Evolutionary conservation across 768 basidiomycete species (phyloP).

Genomic region (Favolaschia claudopus): DNA sequence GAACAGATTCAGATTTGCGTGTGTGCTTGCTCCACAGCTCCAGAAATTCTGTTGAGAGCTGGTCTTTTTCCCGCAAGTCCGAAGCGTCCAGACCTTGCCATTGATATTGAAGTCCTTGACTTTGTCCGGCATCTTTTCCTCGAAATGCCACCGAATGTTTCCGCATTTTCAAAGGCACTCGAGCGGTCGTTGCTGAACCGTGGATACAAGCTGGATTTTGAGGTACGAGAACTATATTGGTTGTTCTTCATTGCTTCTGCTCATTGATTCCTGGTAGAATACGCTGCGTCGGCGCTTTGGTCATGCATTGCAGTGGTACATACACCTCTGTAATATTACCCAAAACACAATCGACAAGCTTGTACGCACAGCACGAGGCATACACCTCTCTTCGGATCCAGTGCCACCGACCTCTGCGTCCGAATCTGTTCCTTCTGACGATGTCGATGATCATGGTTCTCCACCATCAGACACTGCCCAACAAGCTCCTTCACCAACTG

Average conservation of each 20-base stretch:
- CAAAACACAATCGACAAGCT: neutral
- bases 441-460: no score
- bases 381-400: neutral
- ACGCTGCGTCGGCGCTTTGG: conserved; percentile 31
- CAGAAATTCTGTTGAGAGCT: no score
- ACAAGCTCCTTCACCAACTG: no score
- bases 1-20: no score
- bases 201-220: neutral
- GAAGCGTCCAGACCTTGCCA: no score
- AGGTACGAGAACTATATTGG: neutral
- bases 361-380: neutral
- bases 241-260: neutral
- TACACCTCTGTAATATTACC: neutral
- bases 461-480: no score
- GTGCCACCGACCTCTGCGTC: no score
- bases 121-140: neutral
- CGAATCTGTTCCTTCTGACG: no score
- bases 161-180: neutral
- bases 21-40: no score
- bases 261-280: conserved; percentile 20
- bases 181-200: neutral
- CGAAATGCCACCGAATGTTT: conserved; percentile 2
- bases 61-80: no score
- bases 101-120: neutral
- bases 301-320: conserved; percentile 38